Base-by-base conservation (phyloP, 306 rosid species). In the Boehmeria nivea region DNA sequence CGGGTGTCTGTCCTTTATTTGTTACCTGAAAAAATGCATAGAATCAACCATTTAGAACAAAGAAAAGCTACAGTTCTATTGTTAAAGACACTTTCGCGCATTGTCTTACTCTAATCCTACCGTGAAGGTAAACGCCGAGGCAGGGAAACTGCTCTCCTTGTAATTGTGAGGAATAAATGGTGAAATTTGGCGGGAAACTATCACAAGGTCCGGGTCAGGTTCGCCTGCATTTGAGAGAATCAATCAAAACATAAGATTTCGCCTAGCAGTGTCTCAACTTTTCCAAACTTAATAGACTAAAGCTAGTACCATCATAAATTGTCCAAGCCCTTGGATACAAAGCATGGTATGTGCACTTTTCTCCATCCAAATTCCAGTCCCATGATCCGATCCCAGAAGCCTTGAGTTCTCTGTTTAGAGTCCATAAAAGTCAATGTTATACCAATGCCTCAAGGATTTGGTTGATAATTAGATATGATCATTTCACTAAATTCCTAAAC, bases 261-360 rank as follows among this genome's bases (percentile, higher is more conserved):
- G 25, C 26, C 39, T n/a, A 1, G 15, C 27, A 17, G 14, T 15
- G 8, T 19, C 1, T 48, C 43, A 59, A 44, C 23, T 44, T 39
- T 13, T 59, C 18, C 53, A 17, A 17, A 45, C 7, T 34, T 12
- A 10, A 25, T 28, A 36, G 25, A 12, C 34, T 6, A 45, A 65
- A 45, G 56, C 40, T 59, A 49, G 66, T 82, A 91, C 98, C 98
- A 34, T 87, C 85, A 18, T 91, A 81, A 27, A 82, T 63, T 28
- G 98, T 87, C 98, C 98, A 91, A 56, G 98, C 80, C 75, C 95
- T 84, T 66, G 98, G 98, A 68, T 64, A 91, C 58, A 91, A 66
- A 59, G 95, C 98, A 73, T 91, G 93, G 72, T 91, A 84, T 5
- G 87, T 78, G 67, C 94, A 84, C 18, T 59, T 78, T 33, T 75